A percentile compares a stretch with the other conserved stretches of the same genome.
These are phyloP conservation scores for Acephala macrosclerotiorum DNA, from an alignment of 2,329 filamentous ascomycete genomes.

Conservation along the genomic window DNA sequence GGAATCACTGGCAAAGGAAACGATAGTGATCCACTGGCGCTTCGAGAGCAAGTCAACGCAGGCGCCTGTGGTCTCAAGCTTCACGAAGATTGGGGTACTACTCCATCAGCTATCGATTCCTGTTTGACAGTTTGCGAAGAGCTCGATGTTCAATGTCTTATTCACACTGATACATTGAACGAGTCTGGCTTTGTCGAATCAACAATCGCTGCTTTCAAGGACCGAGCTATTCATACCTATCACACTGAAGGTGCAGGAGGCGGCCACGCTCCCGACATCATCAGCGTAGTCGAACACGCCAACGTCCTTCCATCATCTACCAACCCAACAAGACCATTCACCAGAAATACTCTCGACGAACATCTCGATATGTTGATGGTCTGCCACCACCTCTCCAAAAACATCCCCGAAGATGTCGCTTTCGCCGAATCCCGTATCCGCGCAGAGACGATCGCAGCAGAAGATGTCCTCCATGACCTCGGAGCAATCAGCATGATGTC, in stretches of 20 bases:
- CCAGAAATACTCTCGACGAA: conserved; percentile 91
- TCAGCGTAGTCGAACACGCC: conserved; percentile 85
- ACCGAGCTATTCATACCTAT: conserved; percentile 92
- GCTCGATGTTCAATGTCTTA: conserved; percentile 89
- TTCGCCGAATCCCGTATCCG: conserved; percentile 96
- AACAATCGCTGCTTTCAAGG: conserved; percentile 84
- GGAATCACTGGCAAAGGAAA: conserved; percentile 96
- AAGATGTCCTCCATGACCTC: conserved; percentile 93
- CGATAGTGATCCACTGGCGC: conserved; percentile 72
- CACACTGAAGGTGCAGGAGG: conserved; percentile 96
- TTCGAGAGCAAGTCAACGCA: conserved; percentile 82
- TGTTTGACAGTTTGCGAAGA: conserved; percentile 89
- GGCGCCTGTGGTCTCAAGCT: conserved; percentile 92
- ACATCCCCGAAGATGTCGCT: conserved; percentile 94
- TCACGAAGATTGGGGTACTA: conserved; percentile 95
- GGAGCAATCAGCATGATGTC: conserved; percentile 99
- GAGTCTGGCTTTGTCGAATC: conserved; percentile 97
- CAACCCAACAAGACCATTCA: conserved; percentile 91
- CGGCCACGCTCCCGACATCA: conserved; percentile 95
- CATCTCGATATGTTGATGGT: conserved; percentile 99
- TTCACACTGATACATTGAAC: conserved; percentile 96
- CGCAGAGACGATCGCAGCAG: conserved; percentile 93
- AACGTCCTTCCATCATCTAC: conserved; percentile 92
- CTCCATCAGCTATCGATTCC: conserved; percentile 88
- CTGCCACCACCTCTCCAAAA: conserved; percentile 90